phyloP scores from a whole-genome alignment of 2,329 filamentous ascomycete genomes.

The Aspergillus thermomutatus region DNA sequence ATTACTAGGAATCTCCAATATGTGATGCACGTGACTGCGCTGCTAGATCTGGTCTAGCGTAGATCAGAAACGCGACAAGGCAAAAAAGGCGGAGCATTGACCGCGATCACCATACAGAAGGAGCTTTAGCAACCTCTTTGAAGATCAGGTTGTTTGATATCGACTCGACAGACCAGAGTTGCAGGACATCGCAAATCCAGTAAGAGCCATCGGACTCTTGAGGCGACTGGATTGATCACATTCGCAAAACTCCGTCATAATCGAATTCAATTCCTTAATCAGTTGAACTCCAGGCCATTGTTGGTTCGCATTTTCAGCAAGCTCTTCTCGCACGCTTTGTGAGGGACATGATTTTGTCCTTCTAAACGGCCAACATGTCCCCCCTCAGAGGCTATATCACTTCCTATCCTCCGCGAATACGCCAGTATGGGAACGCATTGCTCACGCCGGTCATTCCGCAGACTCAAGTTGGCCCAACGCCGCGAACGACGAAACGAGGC shows the following conservation, averaged over 20 bases:
- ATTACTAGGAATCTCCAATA: background rate
- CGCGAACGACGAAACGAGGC: constrained; percentile 92
- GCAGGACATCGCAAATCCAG: background rate
- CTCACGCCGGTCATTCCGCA: constrained; percentile 77
- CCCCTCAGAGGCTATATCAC: constrained; percentile 84
- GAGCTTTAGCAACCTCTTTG: constrained; percentile 10
- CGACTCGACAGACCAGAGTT: background rate
- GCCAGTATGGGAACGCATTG: constrained; percentile 87
- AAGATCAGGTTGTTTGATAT: background rate
- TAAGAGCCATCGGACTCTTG: background rate
- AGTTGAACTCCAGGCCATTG: constrained; percentile 11
- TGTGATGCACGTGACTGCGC: constrained; percentile 21
- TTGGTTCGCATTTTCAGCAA: constrained; percentile 12
- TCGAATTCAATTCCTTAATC: constrained; percentile 5
- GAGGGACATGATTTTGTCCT: constrained; percentile 37
- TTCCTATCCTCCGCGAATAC: constrained; percentile 85
- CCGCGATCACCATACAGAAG: constrained; percentile 20
- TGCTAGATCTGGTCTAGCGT: constrained; percentile 26
- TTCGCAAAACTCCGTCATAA: background rate
- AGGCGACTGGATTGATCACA: background rate
- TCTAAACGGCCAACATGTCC: constrained; percentile 43
- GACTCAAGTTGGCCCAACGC: constrained; percentile 61
- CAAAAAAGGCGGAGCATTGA: constrained; percentile 21
- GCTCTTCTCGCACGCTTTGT: constrained; percentile 13
- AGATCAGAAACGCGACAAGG: constrained; percentile 27